Evolutionary conservation across 148 eudicot species (phyloP).

Genomic region (Fallopia convolvulus): DNA sequence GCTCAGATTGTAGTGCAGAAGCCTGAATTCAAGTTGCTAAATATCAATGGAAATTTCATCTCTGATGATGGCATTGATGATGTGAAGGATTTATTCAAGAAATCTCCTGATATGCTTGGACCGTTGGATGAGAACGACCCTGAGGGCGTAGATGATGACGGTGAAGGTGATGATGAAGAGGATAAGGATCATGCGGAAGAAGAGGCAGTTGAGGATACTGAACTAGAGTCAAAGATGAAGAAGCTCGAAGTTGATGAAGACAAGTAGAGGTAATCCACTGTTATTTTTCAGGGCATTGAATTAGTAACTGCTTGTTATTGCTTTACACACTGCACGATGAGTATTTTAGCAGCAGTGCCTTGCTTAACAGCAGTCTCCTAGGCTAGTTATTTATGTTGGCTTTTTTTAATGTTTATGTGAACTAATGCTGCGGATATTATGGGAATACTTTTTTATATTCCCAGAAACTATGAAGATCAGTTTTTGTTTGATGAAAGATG

Average conservation of each 20-base stretch:
- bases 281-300: not conserved
- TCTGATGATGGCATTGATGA: constrained; percentile 61
- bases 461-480: constrained; percentile 3
- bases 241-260: constrained; percentile 26
- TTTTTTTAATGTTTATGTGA: not conserved
- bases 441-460: not conserved
- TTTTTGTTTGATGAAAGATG: not conserved
- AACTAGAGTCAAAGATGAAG: constrained; percentile 48
- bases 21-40: constrained; percentile 40
- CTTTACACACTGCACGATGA: not conserved
- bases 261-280: not conserved
- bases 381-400: not conserved
- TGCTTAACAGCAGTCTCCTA: not conserved
- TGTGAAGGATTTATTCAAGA: constrained; percentile 44
- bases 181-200: constrained; percentile 12
- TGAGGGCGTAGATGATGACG: constrained; percentile 43
- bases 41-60: constrained; percentile 48
- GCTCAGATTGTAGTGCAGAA: constrained; percentile 43
- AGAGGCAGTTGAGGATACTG: constrained; percentile 13
- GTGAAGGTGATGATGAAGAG: constrained; percentile 29
- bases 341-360: not conserved
- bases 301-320: constrained; percentile 7
- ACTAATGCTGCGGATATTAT: constrained; percentile 1
- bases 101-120: constrained; percentile 39
- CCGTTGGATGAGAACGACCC: constrained; percentile 70